These are phyloP conservation scores for Cyclospora cayetanensis DNA, from an alignment of 169 alveolate species.

Conservation along the genomic window DNA sequence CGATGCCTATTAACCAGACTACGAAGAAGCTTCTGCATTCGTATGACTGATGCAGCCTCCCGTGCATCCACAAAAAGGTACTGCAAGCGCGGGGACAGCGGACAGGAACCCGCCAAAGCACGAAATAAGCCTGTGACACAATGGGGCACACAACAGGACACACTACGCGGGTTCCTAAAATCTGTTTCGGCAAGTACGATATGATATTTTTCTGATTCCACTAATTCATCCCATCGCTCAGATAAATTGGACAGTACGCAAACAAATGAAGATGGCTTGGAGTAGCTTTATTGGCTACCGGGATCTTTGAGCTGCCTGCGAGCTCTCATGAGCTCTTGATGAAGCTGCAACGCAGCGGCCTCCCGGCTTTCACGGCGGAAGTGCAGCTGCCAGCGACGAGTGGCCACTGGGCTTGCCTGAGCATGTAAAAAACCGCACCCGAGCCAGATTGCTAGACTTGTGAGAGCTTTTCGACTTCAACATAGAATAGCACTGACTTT, in stretches of 20 bases:
- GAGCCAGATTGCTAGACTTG: too few species aligned
- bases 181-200: too few species aligned
- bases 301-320: neutral
- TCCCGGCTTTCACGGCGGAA: slow-evolving; percentile 49
- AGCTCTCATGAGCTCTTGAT: slow-evolving; percentile 16
- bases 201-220: too few species aligned
- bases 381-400: slow-evolving; percentile 16
- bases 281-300: too few species aligned
- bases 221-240: too few species aligned
- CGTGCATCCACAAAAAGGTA: slow-evolving; percentile 45
- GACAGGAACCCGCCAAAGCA: neutral
- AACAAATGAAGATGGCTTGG: too few species aligned
- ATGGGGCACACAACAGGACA: neutral
- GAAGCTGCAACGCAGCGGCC: slow-evolving; percentile 48
- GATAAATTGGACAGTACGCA: too few species aligned
- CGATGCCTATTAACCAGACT: slow-evolving; percentile 51
- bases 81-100: slow-evolving; percentile 40
- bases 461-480: too few species aligned
- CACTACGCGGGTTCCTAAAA: too few species aligned
- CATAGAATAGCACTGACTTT: too few species aligned
- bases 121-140: slow-evolving; percentile 38
- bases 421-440: too few species aligned
- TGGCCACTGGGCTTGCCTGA: slow-evolving; percentile 39
- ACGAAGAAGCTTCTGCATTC: slow-evolving; percentile 55
- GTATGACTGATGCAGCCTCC: slow-evolving; percentile 53